Conservation (phyloP, 2,329 filamentous ascomycete species). For the Alternaria brassicae region DNA sequence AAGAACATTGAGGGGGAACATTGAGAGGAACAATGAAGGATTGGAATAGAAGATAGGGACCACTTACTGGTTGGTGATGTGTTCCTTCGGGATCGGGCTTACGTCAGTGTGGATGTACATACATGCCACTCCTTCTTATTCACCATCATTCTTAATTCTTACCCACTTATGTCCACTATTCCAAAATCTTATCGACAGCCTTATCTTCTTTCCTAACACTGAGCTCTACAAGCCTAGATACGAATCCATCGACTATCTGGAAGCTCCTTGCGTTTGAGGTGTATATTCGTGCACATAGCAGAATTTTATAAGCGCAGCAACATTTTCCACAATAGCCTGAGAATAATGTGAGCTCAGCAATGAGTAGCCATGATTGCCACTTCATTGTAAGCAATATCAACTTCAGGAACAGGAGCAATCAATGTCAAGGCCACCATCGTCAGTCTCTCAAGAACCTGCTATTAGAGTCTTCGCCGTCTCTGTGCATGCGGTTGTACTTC, state of each 20-base stretch:
- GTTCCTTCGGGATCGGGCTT: background rate
- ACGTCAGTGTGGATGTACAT: background rate
- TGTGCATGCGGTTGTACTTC: constrained; percentile 14
- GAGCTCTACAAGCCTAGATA: background rate
- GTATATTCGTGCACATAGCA: background rate
- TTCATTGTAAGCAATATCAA: background rate
- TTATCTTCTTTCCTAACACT: background rate
- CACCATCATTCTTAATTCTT: background rate
- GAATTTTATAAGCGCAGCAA: background rate
- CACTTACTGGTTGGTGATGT: background rate
- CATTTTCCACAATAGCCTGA: background rate
- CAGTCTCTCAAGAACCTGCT: background rate
- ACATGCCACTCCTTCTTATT: background rate
- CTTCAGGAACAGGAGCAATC: background rate
- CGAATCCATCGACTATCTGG: background rate
- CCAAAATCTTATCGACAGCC: background rate
- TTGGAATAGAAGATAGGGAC: background rate
- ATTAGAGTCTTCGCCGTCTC: background rate
- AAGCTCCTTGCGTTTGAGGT: background rate
- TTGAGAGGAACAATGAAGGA: background rate
- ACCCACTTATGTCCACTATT: background rate
- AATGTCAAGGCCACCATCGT: background rate
- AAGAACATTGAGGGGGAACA: background rate
- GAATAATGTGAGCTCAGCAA: background rate
- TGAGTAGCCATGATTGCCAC: background rate